A percentile compares a stretch with the other conserved stretches of the same genome.
Evolutionary conservation across 768 basidiomycete genomes (phyloP).

Genomic region (Rhizopogon vinicolor): DNA sequence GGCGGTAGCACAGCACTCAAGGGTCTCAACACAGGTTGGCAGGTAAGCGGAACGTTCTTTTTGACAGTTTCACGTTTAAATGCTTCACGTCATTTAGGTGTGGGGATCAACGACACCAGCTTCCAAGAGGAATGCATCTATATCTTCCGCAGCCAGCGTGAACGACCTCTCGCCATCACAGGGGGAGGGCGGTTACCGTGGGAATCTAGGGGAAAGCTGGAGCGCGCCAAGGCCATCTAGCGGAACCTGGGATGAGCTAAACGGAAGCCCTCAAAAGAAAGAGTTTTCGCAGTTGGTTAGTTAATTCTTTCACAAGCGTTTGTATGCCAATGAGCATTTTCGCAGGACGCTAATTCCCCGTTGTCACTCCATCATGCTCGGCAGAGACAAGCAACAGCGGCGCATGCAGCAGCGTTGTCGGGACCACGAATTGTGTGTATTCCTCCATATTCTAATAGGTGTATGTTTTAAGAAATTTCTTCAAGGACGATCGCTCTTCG

Average conservation of each 20-base stretch:
- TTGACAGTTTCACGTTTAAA: slow-evolving; percentile 1
- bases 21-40: slow-evolving; percentile 59
- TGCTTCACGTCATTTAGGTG: slow-evolving; percentile 36
- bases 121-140: slow-evolving; percentile 56
- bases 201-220: slow-evolving; percentile 49
- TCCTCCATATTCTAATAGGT: slow-evolving; percentile 2
- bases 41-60: slow-evolving; percentile 38
- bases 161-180: slow-evolving; percentile 44
- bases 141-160: slow-evolving; percentile 52
- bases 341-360: slow-evolving; percentile 38
- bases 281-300: slow-evolving; percentile 47
- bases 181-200: slow-evolving; percentile 42
- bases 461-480: slow-evolving; percentile 18
- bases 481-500: slow-evolving; percentile 43
- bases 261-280: slow-evolving; percentile 43
- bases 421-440: slow-evolving; percentile 35
- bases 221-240: slow-evolving; percentile 43
- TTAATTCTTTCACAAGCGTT: slow-evolving; percentile 7
- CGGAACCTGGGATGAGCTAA: slow-evolving; percentile 58
- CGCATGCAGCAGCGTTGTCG: slow-evolving; percentile 33
- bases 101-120: slow-evolving; percentile 49
- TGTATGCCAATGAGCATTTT: slow-evolving; percentile 10
- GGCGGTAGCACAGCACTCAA: slow-evolving; percentile 44
- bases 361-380: slow-evolving; percentile 42
- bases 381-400: slow-evolving; percentile 39